Conservation (phyloP, 805 yeast genomes). For the Jamesozyma rosinii region DNA sequence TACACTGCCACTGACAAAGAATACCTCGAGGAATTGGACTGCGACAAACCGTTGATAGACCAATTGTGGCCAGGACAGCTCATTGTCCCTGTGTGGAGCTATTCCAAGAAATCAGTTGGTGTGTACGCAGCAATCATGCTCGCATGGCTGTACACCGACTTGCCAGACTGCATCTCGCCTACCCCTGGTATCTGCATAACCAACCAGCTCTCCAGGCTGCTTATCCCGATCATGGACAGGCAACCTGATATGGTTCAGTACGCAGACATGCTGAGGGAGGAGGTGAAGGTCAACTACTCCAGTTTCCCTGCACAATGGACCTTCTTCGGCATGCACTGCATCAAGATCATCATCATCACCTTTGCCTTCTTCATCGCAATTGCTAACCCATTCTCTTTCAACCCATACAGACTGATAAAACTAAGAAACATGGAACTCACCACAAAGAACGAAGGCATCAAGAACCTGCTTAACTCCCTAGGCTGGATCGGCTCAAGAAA, state of each 20-base stretch:
- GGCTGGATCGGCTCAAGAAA: slow-evolving; percentile 96
- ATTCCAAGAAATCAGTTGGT: slow-evolving; percentile 10
- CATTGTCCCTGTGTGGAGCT: slow-evolving; percentile 38
- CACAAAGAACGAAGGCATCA: slow-evolving; percentile 26
- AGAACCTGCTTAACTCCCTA: slow-evolving; percentile 42
- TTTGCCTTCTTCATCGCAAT: slow-evolving; percentile 57
- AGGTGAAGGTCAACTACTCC: slow-evolving; percentile 35
- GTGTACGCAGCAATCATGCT: slow-evolving; percentile 29
- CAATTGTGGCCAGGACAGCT: slow-evolving; percentile 86
- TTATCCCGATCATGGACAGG: slow-evolving; percentile 25
- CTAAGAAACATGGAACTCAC: slow-evolving; percentile 27
- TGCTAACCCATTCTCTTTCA: slow-evolving; percentile 62
- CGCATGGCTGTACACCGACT: slow-evolving; percentile 83
- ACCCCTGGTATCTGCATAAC: slow-evolving; percentile 86
- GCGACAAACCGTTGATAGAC: slow-evolving; percentile 45
- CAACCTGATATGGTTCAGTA: slow-evolving; percentile 32
- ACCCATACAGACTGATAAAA: slow-evolving; percentile 29
- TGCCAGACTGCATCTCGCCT: slow-evolving; percentile 82
- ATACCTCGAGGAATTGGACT: slow-evolving; percentile 39
- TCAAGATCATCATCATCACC: slow-evolving; percentile 52
- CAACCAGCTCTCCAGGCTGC: slow-evolving; percentile 39
- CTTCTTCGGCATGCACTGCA: slow-evolving; percentile 63
- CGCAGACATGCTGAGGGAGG: slow-evolving; percentile 42
- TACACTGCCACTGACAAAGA: slow-evolving; percentile 44
- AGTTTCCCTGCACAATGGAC: slow-evolving; percentile 45